phyloP scores from a whole-genome alignment of 1,284 basidiomycete genomes.

The Clitocybe nebularis region DNA sequence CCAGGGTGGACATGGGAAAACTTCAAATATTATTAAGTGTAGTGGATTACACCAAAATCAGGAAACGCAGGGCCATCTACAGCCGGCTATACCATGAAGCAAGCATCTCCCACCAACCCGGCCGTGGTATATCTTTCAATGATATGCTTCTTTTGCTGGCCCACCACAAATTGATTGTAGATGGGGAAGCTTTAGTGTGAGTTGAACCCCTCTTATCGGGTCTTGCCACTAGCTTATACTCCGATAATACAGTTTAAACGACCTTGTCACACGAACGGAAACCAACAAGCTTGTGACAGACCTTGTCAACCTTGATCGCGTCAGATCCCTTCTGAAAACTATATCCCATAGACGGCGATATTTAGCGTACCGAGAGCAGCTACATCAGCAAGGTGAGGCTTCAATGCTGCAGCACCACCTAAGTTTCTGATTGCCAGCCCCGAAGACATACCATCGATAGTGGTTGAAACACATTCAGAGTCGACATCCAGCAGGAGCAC shows the following conservation, averaged over 20 bases:
- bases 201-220: slow-evolving; percentile 23
- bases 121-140: slow-evolving; percentile 86
- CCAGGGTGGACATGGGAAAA: slow-evolving; percentile 63
- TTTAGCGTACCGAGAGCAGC: slow-evolving; percentile 41
- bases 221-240: background rate
- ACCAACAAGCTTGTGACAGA: slow-evolving; percentile 79
- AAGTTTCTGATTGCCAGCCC: slow-evolving; percentile 9
- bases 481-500: slow-evolving; percentile 45
- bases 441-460: slow-evolving; percentile 62
- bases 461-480: slow-evolving; percentile 53
- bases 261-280: slow-evolving; percentile 72
- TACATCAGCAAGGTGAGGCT: slow-evolving; percentile 30
- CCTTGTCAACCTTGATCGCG: slow-evolving; percentile 80
- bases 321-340: slow-evolving; percentile 74
- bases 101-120: slow-evolving; percentile 64
- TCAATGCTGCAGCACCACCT: background rate
- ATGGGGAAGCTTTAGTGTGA: slow-evolving; percentile 83
- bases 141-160: slow-evolving; percentile 87
- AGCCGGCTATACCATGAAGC: slow-evolving; percentile 85
- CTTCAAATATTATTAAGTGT: slow-evolving; percentile 55
- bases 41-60: slow-evolving; percentile 64
- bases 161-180: slow-evolving; percentile 90
- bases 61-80: slow-evolving; percentile 66
- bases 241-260: slow-evolving; percentile 61
- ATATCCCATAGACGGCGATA: slow-evolving; percentile 74